Base-by-base conservation (phyloP, 1,284 basidiomycete species). In the Ceratobasidium sp. region DNA sequence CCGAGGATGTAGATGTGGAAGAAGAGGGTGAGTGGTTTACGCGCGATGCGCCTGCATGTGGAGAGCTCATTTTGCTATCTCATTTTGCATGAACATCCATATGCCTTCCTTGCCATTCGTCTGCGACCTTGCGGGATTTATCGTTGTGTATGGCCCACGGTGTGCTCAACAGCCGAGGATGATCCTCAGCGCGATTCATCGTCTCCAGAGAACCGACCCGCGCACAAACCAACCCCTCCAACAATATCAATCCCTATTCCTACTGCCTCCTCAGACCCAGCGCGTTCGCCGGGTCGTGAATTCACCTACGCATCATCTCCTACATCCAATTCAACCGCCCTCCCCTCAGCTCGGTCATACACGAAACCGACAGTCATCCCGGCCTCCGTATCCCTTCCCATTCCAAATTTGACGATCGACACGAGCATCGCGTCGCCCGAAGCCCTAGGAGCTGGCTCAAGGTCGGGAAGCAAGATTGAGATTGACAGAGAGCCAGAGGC, bases 231-330 rank as follows among this genome's bases (percentile, higher is more conserved):
- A 6, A 47, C 21, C 2, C 23, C 28, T 23, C 43, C 66, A 1
- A 44, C 52, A 11, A 43, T 30, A 13, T 26, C 52, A 8, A 32
- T 26, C 13, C 52, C 66, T 14, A 46, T 69, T 28, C 26, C 38
- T 18, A 47, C 57, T 38, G 47, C 47, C 43, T 43, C 46, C 32
- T 35, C 54, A 13, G 30, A 35, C 38, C 38, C 54, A 7, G 38
- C 58, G 5, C 38, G 14, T 32, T 43, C 66, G 13, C 26, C 52
- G 16, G 23, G 52, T 16, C 46, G 23, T 35, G 66, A 69, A 47
- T 69, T 57, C n/a, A 41, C 28, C n/a, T 69, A 69, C 28, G 66
- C 66, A n/a, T n/a, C n/a, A n/a, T n/a, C n/a, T n/a, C n/a, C 38
- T 50, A 66, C 14, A 35, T 35, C 23, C 44, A 69, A 30, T 14